Conservation (phyloP, 441 rosid species). For the Raphanus hybrid region DNA sequence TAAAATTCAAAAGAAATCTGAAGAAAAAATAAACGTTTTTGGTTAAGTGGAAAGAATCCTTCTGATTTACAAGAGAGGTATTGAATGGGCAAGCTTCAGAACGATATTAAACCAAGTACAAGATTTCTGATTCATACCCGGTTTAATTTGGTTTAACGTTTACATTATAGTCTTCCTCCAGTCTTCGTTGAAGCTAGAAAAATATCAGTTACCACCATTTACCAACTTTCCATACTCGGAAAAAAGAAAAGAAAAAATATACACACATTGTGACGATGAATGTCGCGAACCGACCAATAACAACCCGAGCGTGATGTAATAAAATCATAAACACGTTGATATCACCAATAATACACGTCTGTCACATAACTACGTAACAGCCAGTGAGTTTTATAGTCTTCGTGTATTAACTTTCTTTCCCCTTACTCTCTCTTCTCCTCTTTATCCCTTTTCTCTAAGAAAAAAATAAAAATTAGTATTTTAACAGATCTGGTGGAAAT, state of each 20-base stretch:
- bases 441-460: neutral
- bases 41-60: neutral
- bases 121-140: neutral
- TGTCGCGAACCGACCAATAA: slow-evolving; percentile 27
- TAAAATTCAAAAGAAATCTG: neutral
- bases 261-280: slow-evolving; percentile 13
- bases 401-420: slow-evolving; percentile 32
- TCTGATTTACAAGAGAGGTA: neutral
- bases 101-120: too few relatives aligned
- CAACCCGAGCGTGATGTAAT: slow-evolving; percentile 3
- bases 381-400: slow-evolving; percentile 24
- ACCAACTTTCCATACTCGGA: slow-evolving; percentile 1
- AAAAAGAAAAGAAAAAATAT: neutral
- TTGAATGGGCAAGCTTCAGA: too few relatives aligned
- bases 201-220: slow-evolving; percentile 28
- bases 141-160: slow-evolving; percentile 2
- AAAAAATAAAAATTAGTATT: neutral
- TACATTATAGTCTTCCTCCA: slow-evolving; percentile 10
- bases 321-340: neutral
- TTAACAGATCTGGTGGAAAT: slow-evolving; percentile 40
- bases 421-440: neutral
- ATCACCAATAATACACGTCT: slow-evolving; percentile 20
- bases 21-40: neutral
- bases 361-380: slow-evolving; percentile 33
- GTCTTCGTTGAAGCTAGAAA: slow-evolving; percentile 19